phyloP scores from a whole-genome alignment of 2,329 filamentous ascomycete species.

The Fusarium solani-melongenae region DNA sequence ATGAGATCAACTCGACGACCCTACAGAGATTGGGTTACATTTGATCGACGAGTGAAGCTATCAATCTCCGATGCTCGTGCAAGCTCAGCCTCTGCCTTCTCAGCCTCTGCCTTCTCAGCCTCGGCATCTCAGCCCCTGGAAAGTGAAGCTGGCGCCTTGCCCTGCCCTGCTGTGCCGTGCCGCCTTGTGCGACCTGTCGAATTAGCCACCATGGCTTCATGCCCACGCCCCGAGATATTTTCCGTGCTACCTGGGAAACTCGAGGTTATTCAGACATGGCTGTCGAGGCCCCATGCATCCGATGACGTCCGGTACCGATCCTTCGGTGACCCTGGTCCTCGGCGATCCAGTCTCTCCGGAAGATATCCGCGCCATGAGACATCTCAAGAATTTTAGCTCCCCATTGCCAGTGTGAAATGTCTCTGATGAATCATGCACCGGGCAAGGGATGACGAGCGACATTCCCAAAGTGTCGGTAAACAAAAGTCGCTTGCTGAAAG shows the following conservation, averaged over 20 bases:
- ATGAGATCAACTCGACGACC: conserved; percentile 18
- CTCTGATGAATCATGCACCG: not conserved
- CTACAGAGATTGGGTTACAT: conserved; percentile 35
- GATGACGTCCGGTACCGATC: conserved; percentile 18
- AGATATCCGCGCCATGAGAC: conserved; percentile 26
- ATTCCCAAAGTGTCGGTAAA: conserved; percentile 4
- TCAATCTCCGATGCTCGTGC: not conserved
- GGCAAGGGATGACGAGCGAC: not conserved
- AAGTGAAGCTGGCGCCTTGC: not conserved
- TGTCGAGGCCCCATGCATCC: conserved; percentile 5
- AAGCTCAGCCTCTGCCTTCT: not conserved
- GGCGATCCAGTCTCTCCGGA: conserved; percentile 2
- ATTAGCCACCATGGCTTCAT: not conserved
- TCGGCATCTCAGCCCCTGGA: not conserved
- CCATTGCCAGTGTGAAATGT: not conserved
- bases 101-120: not conserved
- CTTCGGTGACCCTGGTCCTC: conserved; percentile 23
- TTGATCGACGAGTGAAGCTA: conserved; percentile 28
- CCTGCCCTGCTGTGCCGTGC: not conserved
- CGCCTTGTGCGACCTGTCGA: not conserved
- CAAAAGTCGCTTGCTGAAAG: not conserved
- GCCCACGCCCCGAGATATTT: not conserved
- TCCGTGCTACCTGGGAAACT: not conserved
- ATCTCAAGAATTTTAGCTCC: conserved; percentile 13
- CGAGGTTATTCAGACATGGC: conserved; percentile 12